Percentiles rank a stretch among this genome's conserved stretches.
Conservation (phyloP, 805 yeast genomes). For the Candida rishiriensis region DNA sequence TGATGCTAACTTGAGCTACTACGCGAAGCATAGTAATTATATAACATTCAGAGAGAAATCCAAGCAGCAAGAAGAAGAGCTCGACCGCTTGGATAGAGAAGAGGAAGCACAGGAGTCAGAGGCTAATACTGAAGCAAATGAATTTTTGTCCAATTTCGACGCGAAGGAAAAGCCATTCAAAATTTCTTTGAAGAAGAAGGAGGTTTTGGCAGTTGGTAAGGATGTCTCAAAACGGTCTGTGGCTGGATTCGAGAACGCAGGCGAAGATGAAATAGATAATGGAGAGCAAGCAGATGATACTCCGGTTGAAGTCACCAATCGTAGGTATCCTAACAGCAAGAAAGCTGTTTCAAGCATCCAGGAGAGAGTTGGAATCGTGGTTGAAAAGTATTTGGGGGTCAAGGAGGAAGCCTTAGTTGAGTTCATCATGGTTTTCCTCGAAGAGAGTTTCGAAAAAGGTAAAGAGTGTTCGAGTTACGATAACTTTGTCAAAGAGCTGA, state of each 20-base stretch:
- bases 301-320: no score
- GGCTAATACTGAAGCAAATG: constrained; percentile 9
- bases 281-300: no score
- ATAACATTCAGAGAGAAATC: constrained; percentile 34
- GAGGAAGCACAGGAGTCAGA: constrained; percentile 28
- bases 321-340: constrained; percentile 8
- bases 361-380: constrained; percentile 35
- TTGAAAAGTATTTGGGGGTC: constrained; percentile 51
- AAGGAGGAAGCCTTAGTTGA: constrained; percentile 46
- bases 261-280: no score
- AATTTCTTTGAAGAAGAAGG: constrained; percentile 18
- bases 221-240: constrained; percentile 3
- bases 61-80: constrained; percentile 38
- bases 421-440: constrained; percentile 37
- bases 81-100: constrained; percentile 37
- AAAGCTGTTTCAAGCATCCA: constrained; percentile 24
- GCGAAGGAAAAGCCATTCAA: constrained; percentile 16
- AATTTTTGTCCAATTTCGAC: constrained; percentile 16
- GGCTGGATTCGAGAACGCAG: constrained; percentile 2
- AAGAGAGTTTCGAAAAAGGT: constrained; percentile 29
- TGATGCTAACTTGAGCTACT: constrained; percentile 32
- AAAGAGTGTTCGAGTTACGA: constrained; percentile 26
- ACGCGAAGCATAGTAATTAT: constrained; percentile 40
- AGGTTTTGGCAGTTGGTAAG: background rate
- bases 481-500: constrained; percentile 39